These are phyloP conservation scores for Tremella fuciformis DNA, from an alignment of 768 basidiomycete species.

Conservation along the genomic window DNA sequence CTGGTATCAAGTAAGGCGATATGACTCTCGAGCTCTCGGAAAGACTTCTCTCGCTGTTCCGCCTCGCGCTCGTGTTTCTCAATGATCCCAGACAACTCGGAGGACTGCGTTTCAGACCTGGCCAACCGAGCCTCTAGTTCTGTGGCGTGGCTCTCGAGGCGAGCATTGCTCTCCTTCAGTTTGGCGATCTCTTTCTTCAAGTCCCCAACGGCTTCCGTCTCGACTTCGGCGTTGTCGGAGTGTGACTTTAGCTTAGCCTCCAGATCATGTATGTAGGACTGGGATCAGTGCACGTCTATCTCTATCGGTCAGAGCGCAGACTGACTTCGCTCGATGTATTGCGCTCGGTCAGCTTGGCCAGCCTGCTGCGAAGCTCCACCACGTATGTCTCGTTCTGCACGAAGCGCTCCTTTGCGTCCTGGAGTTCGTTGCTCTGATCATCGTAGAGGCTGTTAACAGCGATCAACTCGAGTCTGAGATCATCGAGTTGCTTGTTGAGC, in stretches of 20 bases:
- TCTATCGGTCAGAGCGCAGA: slow-evolving; percentile 14
- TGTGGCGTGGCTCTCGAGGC: slow-evolving; percentile 72
- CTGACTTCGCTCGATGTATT: slow-evolving; percentile 87
- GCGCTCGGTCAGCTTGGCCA: slow-evolving; percentile 78
- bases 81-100: slow-evolving; percentile 66
- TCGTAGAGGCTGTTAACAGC: slow-evolving; percentile 90
- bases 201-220: slow-evolving; percentile 75
- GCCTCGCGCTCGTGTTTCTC: slow-evolving; percentile 74
- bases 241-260: slow-evolving; percentile 85
- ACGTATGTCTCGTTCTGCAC: slow-evolving; percentile 75
- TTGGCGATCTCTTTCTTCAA: slow-evolving; percentile 76
- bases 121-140: slow-evolving; percentile 80
- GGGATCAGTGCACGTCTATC: slow-evolving; percentile 24
- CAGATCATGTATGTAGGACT: slow-evolving; percentile 90
- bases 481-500: slow-evolving; percentile 61
- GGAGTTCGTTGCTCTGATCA: slow-evolving; percentile 81
- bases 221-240: slow-evolving; percentile 72
- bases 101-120: slow-evolving; percentile 51
- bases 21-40: slow-evolving; percentile 66
- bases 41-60: slow-evolving; percentile 69
- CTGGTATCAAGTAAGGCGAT: slow-evolving; percentile 63
- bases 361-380: slow-evolving; percentile 74
- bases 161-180: slow-evolving; percentile 70
- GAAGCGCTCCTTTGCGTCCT: slow-evolving; percentile 53
- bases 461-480: slow-evolving; percentile 36